A percentile compares a stretch with the other conserved stretches of the same genome.
Conservation (phyloP, 2,329 filamentous ascomycete genomes). For the Mollisiaceae sp. region DNA sequence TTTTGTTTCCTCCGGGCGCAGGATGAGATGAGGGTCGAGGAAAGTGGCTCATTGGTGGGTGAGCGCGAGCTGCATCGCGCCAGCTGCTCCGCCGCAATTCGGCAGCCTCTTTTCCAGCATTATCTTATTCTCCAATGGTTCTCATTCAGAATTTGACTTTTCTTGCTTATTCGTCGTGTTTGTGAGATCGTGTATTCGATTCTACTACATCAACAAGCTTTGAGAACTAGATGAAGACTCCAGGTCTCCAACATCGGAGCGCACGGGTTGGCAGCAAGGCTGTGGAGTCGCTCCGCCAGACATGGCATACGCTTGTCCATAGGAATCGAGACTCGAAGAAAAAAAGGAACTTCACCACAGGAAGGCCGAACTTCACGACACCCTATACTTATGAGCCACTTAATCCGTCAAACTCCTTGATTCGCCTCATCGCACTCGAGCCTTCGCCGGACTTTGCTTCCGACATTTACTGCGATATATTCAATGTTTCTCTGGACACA, state of each 20-base stretch:
- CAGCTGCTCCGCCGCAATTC: neutral
- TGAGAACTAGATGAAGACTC: no score
- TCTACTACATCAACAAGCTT: neutral
- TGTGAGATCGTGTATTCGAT: neutral
- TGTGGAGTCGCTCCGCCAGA: neutral
- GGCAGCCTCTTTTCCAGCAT: neutral
- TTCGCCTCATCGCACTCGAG: constrained; percentile 6
- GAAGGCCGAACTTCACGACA: neutral
- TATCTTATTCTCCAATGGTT: neutral
- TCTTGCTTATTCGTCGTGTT: neutral
- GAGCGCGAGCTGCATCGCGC: neutral
- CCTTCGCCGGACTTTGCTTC: neutral
- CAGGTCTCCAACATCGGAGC: neutral
- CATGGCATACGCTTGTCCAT: no score
- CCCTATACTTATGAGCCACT: constrained; percentile 1
- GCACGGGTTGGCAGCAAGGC: neutral
- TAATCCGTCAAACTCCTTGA: neutral
- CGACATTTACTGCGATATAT: constrained; percentile 9
- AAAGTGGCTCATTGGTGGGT: neutral
- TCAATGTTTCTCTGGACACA: constrained; percentile 8
- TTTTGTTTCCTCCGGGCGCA: neutral
- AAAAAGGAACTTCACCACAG: neutral
- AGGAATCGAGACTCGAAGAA: neutral
- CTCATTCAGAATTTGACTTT: no score
- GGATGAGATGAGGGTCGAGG: neutral